Percentiles rank a stretch among this genome's conserved stretches.
Conservation (phyloP, 164 flowering plant species). For the Magnolia sinica region DNA sequence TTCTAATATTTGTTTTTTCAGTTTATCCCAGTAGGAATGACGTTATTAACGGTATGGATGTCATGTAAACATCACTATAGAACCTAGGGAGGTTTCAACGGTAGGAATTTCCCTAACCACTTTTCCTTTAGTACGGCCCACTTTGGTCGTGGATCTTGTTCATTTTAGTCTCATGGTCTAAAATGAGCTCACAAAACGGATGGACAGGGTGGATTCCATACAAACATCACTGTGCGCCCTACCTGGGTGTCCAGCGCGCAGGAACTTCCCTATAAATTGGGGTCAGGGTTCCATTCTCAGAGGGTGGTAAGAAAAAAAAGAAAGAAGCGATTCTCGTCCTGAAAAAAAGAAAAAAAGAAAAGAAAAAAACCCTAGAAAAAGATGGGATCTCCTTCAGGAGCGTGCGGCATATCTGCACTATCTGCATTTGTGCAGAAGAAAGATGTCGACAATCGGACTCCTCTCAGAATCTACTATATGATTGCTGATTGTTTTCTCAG, state of each 20-base stretch:
- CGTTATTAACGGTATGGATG: no score
- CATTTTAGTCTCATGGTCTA: no score
- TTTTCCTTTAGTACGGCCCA: no score
- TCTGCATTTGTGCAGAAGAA: constrained; percentile 54
- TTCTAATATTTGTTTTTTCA: no score
- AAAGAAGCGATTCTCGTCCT: not conserved
- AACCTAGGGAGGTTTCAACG: no score
- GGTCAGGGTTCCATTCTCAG: not conserved
- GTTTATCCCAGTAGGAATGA: no score
- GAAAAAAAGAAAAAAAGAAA: not conserved
- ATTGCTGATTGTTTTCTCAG: constrained; percentile 86
- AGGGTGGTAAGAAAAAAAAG: not conserved
- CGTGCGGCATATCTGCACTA: constrained; percentile 62
- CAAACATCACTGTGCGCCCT: no score
- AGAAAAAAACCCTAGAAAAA: not conserved
- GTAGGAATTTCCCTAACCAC: no score
- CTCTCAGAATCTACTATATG: constrained; percentile 68
- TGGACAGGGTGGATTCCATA: no score
- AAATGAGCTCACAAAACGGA: no score
- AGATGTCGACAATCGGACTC: constrained; percentile 73
- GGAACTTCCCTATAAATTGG: not conserved
- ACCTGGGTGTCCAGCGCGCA: not conserved
- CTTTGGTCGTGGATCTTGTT: no score
- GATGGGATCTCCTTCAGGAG: constrained; percentile 52
- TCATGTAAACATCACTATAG: no score